Conservation (phyloP, 2,329 filamentous ascomycete species). For the Phialophora tarda region DNA sequence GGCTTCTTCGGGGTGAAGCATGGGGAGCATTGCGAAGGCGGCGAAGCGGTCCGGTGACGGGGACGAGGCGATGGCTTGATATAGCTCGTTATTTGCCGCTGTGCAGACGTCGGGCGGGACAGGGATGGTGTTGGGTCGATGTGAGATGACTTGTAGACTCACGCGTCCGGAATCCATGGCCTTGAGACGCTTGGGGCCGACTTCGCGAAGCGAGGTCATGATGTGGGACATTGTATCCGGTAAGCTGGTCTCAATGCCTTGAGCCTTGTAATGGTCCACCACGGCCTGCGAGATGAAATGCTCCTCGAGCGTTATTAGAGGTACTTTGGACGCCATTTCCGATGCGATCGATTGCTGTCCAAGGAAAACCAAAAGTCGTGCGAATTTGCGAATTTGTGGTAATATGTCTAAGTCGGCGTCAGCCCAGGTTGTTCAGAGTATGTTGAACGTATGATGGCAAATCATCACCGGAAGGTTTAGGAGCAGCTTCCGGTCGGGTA, state of each 20-base stretch:
- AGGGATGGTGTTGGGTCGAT: conserved; percentile 33
- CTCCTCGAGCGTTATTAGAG: conserved; percentile 39
- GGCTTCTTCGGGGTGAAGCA: conserved; percentile 46
- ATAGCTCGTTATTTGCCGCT: conserved; percentile 34
- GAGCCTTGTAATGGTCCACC: conserved; percentile 27
- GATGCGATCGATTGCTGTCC: neutral
- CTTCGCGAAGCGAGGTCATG: conserved; percentile 30
- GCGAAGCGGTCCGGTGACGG: conserved; percentile 45
- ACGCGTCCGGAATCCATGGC: conserved; percentile 34
- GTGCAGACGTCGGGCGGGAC: conserved; percentile 33
- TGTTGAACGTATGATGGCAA: neutral
- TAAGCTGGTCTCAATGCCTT: conserved; percentile 22
- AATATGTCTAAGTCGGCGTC: neutral
- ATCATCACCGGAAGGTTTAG: neutral
- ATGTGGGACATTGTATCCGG: conserved; percentile 26
- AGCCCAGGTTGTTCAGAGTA: too few relatives aligned
- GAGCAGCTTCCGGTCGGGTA: neutral
- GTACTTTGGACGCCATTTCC: conserved; percentile 30
- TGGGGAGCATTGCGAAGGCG: conserved; percentile 53
- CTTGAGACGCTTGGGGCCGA: conserved; percentile 30
- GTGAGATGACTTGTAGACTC: conserved; percentile 37
- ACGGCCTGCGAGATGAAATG: conserved; percentile 36
- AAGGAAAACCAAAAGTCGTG: neutral
- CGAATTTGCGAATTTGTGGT: neutral
- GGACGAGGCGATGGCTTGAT: conserved; percentile 43